Evolutionary conservation across 1,139 yeast species (phyloP), one percentile per base, ranked within the genome.

Genomic region (Pichia sp.): DNA sequence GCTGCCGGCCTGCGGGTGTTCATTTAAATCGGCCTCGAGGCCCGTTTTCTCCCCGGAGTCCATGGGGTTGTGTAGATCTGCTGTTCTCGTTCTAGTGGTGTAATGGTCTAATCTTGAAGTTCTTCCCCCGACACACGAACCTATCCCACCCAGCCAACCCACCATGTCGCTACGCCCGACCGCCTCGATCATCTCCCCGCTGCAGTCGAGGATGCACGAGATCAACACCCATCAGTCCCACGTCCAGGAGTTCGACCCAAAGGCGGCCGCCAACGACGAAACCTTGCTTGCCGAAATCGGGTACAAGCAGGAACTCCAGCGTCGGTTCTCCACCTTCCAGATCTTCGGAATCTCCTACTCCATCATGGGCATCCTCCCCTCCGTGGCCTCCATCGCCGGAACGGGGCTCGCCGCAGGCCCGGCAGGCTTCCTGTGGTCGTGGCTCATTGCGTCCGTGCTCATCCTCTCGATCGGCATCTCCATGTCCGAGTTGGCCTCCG

Each of bases 381-480:
- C 78, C 20, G 75, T 78, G 53, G 71, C 78, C 1, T 74, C 80
- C 1, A 66, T 71, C 17, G 60, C 76, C 9, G 67, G 66, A 16
- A 60, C 71, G 2, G 80, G 80, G 4, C 69, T 75, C 5, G 67
- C 72, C 51, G 76, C 79, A 0, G 85, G 85, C 0, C 78, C 84
- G 0, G 77, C 75, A 4, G 85, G 87, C 4, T 73, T 81, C 57
- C 75, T 82, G 4, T 83, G 88, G 87, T 85, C 86, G 6, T 84
- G 89, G 89, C 67, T 81, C 30, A 64, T 79, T 16, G 76, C 84
- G 45, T 76, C 80, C 49, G 48, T 76, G 41, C 79, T 81, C 55
- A 77, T 82, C 50, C 69, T 79, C 51, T 67, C 73, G 24, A 73
- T 80, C 46, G 87, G 86, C 27, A 56, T 75, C 14, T 74, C 83